Base-by-base conservation (phyloP, 129 eudicot species). In the Chrysanthemum makinoi region DNA sequence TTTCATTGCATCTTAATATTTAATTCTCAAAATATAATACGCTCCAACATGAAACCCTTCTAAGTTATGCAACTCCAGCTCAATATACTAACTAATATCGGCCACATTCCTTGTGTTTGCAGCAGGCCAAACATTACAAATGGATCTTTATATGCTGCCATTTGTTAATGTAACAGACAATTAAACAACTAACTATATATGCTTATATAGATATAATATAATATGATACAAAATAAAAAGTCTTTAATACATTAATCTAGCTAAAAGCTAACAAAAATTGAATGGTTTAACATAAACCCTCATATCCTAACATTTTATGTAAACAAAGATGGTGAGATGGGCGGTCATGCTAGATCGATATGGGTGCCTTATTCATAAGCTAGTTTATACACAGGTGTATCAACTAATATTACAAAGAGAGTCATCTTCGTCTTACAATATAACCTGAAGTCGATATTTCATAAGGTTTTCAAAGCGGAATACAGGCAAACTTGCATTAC, bases 401-500 rank as follows among this genome's bases (percentile, higher is more conserved):
- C 33, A 35, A 57, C 30, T 9, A 18, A 57, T 57, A 28, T 57
- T 28, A 18, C 24, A 24, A 20, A 4, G 33, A 28, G n/a, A 20
- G 11, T 10, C 30, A 20, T 56, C 19, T 54, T 17, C 13, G 22
- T 19, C 6, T 14, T 52, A 35, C 44, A 15, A 52, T 15, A 52
- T 53, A 15, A 53, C 61, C 24, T 55, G 61, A 6, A 2, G 9
- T 18, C 0, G 24, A 60, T 60, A 22, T 12, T 13, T 26, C 58
- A 63, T 47, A 14, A 26, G 10, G 54, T 44, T 50, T 39, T 18
- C 50, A 7, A 59, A 47, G 61, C 47, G 49, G 57, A 76, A 59
- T 59, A 57, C 20, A 59, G 18, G 51, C 66, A 66, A 66, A 19
- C 70, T 63, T 53, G n/a, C 72, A 53, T 47, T 54, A 65, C 80